Evolutionary conservation across 1,139 yeast genomes (phyloP).

Genomic region (Geotrichum candidum): DNA sequence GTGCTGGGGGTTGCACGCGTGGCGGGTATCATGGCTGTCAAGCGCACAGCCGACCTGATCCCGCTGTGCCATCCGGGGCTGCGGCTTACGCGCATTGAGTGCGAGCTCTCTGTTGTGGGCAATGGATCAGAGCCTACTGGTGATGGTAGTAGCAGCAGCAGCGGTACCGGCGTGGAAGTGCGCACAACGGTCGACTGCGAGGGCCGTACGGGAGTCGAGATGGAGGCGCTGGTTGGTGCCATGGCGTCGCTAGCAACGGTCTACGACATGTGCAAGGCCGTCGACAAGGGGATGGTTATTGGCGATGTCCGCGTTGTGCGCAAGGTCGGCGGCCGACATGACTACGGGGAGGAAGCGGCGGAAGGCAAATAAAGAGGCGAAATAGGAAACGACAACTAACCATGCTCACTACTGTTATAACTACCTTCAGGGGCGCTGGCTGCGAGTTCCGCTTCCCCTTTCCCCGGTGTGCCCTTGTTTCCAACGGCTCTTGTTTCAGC

Average conservation of each 20-base stretch:
- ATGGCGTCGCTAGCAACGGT: slow-evolving; percentile 41
- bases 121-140: background rate
- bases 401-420: background rate
- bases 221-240: slow-evolving; percentile 48
- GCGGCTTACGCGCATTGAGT: slow-evolving; percentile 37
- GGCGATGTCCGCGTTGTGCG: slow-evolving; percentile 35
- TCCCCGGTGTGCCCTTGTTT: background rate
- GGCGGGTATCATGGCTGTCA: slow-evolving; percentile 48
- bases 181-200: slow-evolving; percentile 40
- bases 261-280: slow-evolving; percentile 54
- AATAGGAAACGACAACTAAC: background rate
- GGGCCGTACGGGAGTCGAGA: slow-evolving; percentile 50
- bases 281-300: slow-evolving; percentile 44
- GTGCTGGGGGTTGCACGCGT: slow-evolving; percentile 44
- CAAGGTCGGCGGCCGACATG: slow-evolving; percentile 43
- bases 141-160: background rate
- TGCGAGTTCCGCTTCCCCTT: background rate
- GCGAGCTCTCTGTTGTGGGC: slow-evolving; percentile 28
- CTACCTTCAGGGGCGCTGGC: background rate
- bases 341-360: slow-evolving; percentile 21
- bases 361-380: background rate
- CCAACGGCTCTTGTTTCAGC: background rate
- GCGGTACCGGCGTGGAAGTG: slow-evolving; percentile 26
- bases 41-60: slow-evolving; percentile 41
- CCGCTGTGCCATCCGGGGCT: slow-evolving; percentile 46